phyloP scores from a whole-genome alignment of 306 rosid species.

The Vicia villosa region DNA sequence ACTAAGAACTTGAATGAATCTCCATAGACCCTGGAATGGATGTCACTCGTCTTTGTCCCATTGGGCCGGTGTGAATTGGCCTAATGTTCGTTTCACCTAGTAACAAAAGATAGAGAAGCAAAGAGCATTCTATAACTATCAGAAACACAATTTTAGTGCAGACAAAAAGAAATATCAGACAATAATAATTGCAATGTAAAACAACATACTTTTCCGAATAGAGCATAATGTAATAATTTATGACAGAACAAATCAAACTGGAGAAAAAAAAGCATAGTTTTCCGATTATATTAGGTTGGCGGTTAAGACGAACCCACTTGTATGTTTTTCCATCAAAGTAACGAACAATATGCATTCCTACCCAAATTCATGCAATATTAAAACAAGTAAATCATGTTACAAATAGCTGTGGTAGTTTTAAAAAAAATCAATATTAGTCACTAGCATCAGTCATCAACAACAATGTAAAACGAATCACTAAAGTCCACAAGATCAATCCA shows the following conservation, averaged over 20 bases:
- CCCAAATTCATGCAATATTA: constrained; percentile 88
- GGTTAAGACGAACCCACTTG: constrained; percentile 98
- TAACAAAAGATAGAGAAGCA: constrained; percentile 15
- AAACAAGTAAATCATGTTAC: constrained; percentile 32
- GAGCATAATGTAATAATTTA: not conserved
- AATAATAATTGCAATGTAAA: not conserved
- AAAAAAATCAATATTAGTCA: not conserved
- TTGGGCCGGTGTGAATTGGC: constrained; percentile 93
- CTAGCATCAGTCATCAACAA: not conserved
- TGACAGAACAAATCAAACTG: constrained; percentile 22
- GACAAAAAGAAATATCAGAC: not conserved
- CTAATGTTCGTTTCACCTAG: constrained; percentile 89
- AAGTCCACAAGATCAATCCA: not conserved
- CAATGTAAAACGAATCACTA: constrained; percentile 2
- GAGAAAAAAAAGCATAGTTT: constrained; percentile 54
- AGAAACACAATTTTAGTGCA: not conserved
- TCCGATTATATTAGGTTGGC: constrained; percentile 93
- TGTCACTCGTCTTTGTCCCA: constrained; percentile 99
- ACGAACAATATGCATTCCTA: constrained; percentile 96
- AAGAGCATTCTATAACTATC: too few species aligned
- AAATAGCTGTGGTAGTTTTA: constrained; percentile 8
- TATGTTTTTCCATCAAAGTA: constrained; percentile 98
- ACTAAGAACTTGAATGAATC: constrained; percentile 88
- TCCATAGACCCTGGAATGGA: constrained; percentile 97
- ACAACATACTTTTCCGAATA: not conserved